A percentile compares a stretch with the other conserved stretches of the same genome.
These are phyloP conservation scores for Trypanosoma caninum DNA, from an alignment of 208 protist genomes.

Conservation along the genomic window DNA sequence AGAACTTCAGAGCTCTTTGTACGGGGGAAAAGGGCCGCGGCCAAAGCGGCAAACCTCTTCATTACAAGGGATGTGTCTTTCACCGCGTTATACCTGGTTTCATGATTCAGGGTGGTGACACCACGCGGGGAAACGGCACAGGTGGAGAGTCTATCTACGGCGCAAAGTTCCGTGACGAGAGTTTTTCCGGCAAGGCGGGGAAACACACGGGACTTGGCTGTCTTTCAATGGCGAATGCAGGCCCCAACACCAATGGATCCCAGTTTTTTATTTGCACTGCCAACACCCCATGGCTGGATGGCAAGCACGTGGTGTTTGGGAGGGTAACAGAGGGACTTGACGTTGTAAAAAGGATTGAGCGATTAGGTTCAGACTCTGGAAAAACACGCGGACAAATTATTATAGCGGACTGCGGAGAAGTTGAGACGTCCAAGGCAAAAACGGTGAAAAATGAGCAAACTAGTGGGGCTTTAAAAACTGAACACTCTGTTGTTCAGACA, in stretches of 20 bases:
- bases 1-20: constrained; percentile 93
- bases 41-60: constrained; percentile 90
- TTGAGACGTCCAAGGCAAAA: constrained; percentile 20
- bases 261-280: constrained; percentile 94
- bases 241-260: constrained; percentile 96
- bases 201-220: constrained; percentile 88
- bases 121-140: constrained; percentile 95
- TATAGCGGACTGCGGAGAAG: constrained; percentile 80
- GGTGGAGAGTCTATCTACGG: constrained; percentile 99
- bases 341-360: constrained; percentile 80
- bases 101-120: constrained; percentile 98
- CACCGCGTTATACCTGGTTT: constrained; percentile 97
- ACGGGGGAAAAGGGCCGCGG: constrained; percentile 92
- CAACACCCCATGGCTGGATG: constrained; percentile 83
- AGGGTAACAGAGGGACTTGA: constrained; percentile 82
- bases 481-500: neutral
- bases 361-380: constrained; percentile 58
- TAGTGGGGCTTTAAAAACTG: too few relatives aligned
- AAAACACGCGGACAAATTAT: constrained; percentile 61
- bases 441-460: neutral
- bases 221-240: constrained; percentile 99
- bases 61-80: constrained; percentile 96
- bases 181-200: constrained; percentile 94
- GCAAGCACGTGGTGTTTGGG: constrained; percentile 97
- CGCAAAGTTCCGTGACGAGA: constrained; percentile 95